Evolutionary conservation across 2,329 filamentous ascomycete genomes (phyloP).

Genomic region (Lecanosticta acicola): DNA sequence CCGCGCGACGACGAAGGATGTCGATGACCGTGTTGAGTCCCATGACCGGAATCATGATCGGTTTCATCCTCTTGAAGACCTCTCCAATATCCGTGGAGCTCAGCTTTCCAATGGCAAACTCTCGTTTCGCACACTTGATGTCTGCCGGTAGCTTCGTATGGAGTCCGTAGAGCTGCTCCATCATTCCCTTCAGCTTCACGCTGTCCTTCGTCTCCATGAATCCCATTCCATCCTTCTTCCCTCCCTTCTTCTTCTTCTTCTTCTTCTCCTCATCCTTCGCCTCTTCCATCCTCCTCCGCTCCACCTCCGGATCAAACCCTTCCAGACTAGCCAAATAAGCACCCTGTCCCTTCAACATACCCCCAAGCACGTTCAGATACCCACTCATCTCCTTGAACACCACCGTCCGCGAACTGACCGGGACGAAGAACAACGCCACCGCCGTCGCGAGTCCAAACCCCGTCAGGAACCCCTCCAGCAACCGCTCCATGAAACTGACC

Average conservation of each 20-base stretch:
- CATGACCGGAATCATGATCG: slow-evolving; percentile 59
- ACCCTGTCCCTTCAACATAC: slow-evolving; percentile 55
- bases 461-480: slow-evolving; percentile 58
- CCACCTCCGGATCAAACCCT: slow-evolving; percentile 43
- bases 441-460: slow-evolving; percentile 60
- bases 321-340: slow-evolving; percentile 61
- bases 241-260: slow-evolving; percentile 28
- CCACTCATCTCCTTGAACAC: slow-evolving; percentile 59
- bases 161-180: slow-evolving; percentile 42
- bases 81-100: slow-evolving; percentile 58
- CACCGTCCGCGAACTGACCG: slow-evolving; percentile 58
- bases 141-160: slow-evolving; percentile 64
- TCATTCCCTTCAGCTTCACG: slow-evolving; percentile 28
- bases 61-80: slow-evolving; percentile 55
- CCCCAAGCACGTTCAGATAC: slow-evolving; percentile 52
- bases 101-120: slow-evolving; percentile 65
- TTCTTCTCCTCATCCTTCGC: slow-evolving; percentile 13
- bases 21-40: slow-evolving; percentile 66
- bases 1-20: slow-evolving; percentile 61
- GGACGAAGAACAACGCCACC: slow-evolving; percentile 61
- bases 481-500: slow-evolving; percentile 47
- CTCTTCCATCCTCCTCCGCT: background rate
- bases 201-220: slow-evolving; percentile 20
- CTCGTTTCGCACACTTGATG: slow-evolving; percentile 65
- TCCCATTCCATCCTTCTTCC: background rate